Evolutionary conservation across 2,329 filamentous ascomycete species (phyloP).

Genomic region (Colletotrichum spinosum): DNA sequence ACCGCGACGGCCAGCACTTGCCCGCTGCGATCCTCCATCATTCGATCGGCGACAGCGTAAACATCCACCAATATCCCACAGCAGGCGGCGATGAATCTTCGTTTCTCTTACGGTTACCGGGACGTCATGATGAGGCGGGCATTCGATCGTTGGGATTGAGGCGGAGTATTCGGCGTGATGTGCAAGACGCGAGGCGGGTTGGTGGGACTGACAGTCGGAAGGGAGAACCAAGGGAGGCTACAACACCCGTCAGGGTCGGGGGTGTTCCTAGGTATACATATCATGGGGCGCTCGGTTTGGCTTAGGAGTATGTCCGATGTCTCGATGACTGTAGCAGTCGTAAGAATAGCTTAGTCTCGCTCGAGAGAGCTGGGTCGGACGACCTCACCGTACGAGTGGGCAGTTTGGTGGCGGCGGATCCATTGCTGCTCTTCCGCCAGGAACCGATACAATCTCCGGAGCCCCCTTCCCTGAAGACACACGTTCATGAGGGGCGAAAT

Average conservation of each 20-base stretch:
- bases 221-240: neutral
- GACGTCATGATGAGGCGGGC: slow-evolving; percentile 22
- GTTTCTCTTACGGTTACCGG: slow-evolving; percentile 14
- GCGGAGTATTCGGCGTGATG: slow-evolving; percentile 12
- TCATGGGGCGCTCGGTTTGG: slow-evolving; percentile 12
- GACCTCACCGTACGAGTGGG: neutral
- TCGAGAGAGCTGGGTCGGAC: slow-evolving; percentile 8
- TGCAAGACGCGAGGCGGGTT: slow-evolving; percentile 22
- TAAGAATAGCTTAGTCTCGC: slow-evolving; percentile 32
- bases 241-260: slow-evolving; percentile 28
- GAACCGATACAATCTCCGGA: slow-evolving; percentile 5
- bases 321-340: slow-evolving; percentile 19
- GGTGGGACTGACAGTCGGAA: slow-evolving; percentile 8
- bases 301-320: slow-evolving; percentile 30
- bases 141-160: slow-evolving; percentile 4
- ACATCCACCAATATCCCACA: slow-evolving; percentile 17
- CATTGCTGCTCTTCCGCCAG: neutral
- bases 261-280: slow-evolving; percentile 28
- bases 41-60: slow-evolving; percentile 9
- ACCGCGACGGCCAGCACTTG: slow-evolving; percentile 43
- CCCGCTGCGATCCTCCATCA: slow-evolving; percentile 39
- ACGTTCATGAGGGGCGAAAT: neutral
- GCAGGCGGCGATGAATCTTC: neutral
- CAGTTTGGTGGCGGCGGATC: slow-evolving; percentile 2
- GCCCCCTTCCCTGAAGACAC: slow-evolving; percentile 8